Evolutionary conservation across 495 filamentous ascomycete genomes (phyloP).

Genomic region (Annulohypoxylon stygium): DNA sequence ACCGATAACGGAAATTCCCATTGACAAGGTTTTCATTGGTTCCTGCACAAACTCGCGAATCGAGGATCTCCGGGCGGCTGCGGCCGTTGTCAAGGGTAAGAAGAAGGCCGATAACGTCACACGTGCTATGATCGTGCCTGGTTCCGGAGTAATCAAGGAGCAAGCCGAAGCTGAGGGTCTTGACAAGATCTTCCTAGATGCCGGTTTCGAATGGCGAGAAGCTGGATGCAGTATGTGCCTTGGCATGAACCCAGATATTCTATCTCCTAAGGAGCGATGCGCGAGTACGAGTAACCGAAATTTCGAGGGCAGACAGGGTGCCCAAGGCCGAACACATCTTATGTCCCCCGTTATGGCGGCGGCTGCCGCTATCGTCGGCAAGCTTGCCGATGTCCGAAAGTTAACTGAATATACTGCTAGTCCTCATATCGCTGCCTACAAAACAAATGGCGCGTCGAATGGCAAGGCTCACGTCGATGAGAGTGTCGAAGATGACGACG

Average conservation of each 20-base stretch:
- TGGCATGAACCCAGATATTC: conserved; percentile 99
- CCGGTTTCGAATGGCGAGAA: conserved; percentile 98
- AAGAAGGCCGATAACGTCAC: conserved; percentile 89
- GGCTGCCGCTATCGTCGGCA: conserved; percentile 88
- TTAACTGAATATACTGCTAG: conserved; percentile 71
- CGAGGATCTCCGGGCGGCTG: conserved; percentile 92
- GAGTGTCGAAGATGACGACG: conserved; percentile 73
- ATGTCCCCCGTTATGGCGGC: conserved; percentile 99
- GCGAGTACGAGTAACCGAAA: conserved; percentile 97
- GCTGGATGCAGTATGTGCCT: conserved; percentile 99
- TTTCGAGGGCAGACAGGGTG: conserved; percentile 96
- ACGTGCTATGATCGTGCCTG: conserved; percentile 95
- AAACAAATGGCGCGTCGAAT: conserved; percentile 28
- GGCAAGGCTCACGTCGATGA: conserved; percentile 78
- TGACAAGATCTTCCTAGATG: conserved; percentile 89
- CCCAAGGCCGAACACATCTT: conserved; percentile 91
- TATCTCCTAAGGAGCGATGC: conserved; percentile 93
- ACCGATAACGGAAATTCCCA: conserved; percentile 85
- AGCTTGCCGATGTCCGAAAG: conserved; percentile 90
- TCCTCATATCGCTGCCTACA: conserved; percentile 60
- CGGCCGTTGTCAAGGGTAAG: conserved; percentile 84
- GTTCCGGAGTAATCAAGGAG: conserved; percentile 93
- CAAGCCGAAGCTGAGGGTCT: conserved; percentile 93
- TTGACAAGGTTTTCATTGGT: conserved; percentile 98
- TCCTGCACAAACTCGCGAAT: conserved; percentile 98